These are phyloP conservation scores for Mortierella sp. DNA, from an alignment of 371 early-diverging fungal genomes.

Conservation along the genomic window DNA sequence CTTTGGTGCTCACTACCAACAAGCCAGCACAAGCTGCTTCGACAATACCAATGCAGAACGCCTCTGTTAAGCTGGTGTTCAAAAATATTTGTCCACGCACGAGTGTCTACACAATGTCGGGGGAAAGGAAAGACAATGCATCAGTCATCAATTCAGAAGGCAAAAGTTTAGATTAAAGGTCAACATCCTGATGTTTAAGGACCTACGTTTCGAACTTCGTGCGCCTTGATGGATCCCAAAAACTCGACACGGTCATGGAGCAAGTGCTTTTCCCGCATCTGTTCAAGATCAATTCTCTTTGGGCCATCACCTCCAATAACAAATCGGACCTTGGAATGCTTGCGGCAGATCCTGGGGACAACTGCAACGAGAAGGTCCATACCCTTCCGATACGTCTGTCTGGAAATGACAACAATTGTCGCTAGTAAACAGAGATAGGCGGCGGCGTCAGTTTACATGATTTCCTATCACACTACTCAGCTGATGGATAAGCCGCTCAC, in stretches of 20 bases:
- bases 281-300: conserved; percentile 95
- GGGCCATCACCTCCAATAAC: conserved; percentile 99
- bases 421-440: conserved; percentile 59
- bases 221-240: conserved; percentile 89
- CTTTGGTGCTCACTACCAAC: conserved; percentile 97
- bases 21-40: conserved; percentile 98
- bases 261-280: conserved; percentile 95
- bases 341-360: conserved; percentile 94
- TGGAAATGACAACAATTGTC: conserved; percentile 93
- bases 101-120: conserved; percentile 70
- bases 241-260: conserved; percentile 95
- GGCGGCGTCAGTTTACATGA: background rate
- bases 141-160: background rate
- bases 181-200: background rate
- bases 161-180: background rate
- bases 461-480: too few species aligned
- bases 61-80: conserved; percentile 99
- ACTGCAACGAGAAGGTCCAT: conserved; percentile 93
- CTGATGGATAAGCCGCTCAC: too few species aligned
- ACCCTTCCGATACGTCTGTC: conserved; percentile 98
- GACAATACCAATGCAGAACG: conserved; percentile 99
- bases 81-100: conserved; percentile 98
- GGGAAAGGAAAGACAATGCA: background rate
- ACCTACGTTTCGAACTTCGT: conserved; percentile 85
- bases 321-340: conserved; percentile 86